Conservation (phyloP, 345 rosid species). For the Hibiscus syriacus region DNA sequence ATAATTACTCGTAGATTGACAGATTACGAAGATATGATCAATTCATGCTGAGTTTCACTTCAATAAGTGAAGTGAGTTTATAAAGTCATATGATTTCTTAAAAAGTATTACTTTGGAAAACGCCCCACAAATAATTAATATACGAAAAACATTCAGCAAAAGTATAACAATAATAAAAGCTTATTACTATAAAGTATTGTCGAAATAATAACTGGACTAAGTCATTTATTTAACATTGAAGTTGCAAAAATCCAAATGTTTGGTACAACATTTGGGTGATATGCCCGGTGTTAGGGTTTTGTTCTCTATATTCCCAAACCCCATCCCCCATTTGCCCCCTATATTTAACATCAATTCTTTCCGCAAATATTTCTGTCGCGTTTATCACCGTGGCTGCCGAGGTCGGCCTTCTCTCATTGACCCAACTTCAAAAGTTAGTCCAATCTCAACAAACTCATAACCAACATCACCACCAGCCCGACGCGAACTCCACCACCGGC, state of each 20-base stretch:
- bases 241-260: constrained; percentile 27
- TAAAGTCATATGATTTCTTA: too few species aligned
- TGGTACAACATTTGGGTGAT: constrained; percentile 23
- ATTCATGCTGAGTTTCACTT: too few species aligned
- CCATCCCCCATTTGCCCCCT: not conserved
- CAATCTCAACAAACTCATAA: constrained; percentile 20
- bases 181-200: too few species aligned
- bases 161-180: too few species aligned
- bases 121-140: too few species aligned
- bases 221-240: not conserved
- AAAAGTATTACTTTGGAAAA: too few species aligned
- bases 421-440: constrained; percentile 23
- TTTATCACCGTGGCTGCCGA: constrained; percentile 32
- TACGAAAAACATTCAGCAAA: too few species aligned
- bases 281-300: constrained; percentile 29
- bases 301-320: constrained; percentile 23
- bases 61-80: too few species aligned
- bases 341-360: constrained; percentile 7
- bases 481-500: too few species aligned
- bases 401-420: constrained; percentile 34
- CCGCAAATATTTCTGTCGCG: constrained; percentile 11
- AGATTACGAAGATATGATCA: too few species aligned
- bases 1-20: too few species aligned
- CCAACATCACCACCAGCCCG: not conserved
- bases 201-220: too few species aligned